These are phyloP conservation scores for Potentilla sterilis DNA, from an alignment of 306 rosid genomes.

Conservation along the genomic window DNA sequence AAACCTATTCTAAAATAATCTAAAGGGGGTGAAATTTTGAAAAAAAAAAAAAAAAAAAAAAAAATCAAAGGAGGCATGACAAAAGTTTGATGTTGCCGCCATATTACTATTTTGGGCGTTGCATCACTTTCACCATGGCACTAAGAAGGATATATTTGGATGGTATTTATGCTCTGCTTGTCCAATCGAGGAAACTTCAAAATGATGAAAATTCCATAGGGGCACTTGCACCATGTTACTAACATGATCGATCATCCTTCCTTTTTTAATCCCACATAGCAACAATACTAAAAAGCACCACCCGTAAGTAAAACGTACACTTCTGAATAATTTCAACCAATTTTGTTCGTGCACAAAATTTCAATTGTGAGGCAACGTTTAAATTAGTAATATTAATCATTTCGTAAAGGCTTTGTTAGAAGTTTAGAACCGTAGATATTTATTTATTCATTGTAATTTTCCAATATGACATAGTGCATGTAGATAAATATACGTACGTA, in stretches of 20 bases:
- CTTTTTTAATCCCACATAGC: background rate
- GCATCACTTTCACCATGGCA: conserved; percentile 57
- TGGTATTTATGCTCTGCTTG: conserved; percentile 54
- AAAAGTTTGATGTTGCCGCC: conserved; percentile 60
- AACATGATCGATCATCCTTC: conserved; percentile 8
- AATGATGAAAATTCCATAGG: conserved; percentile 42
- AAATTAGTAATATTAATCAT: too few species aligned
- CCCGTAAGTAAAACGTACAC: too few species aligned
- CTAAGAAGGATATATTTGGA: conserved; percentile 42
- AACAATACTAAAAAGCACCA: background rate
- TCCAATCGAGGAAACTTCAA: conserved; percentile 56
- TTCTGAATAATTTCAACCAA: too few species aligned
- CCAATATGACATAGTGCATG: background rate
- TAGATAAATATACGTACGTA: too few species aligned
- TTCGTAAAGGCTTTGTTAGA: background rate
- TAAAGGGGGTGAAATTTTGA: conserved; percentile 5
- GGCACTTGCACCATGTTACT: conserved; percentile 24
- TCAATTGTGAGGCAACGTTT: too few species aligned
- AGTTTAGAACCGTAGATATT: background rate
- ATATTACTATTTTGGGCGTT: conserved; percentile 60
- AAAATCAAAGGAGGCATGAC: conserved; percentile 17
- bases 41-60: conserved; percentile 32
- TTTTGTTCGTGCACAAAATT: too few species aligned
- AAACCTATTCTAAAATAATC: conserved; percentile 20
- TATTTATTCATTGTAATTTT: too few species aligned